Evolutionary conservation across 352 stramenopile species (phyloP), one percentile per base, ranked within the genome.

Genomic region (Phytophthora vignae): DNA sequence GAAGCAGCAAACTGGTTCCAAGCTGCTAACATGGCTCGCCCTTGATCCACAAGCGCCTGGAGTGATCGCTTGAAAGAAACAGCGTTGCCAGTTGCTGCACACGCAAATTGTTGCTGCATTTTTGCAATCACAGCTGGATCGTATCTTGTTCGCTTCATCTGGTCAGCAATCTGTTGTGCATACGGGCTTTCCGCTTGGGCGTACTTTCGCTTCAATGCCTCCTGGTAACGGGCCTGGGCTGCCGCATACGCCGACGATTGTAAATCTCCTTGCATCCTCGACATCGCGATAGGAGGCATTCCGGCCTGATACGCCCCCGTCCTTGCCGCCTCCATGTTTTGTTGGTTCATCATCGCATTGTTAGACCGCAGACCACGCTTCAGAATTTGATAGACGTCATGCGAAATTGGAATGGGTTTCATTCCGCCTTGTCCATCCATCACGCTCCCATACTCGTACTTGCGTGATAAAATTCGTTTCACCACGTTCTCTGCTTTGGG

Each of bases 1-100:
- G 76, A 72, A 12, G 77, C 59, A 12, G 87, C 82, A 40, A 93
- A 95, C 56, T 91, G 79, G 64, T 90, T 93, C 88, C 88, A 95
- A 17, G 83, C 86, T 54, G 80, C 74, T n/a, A 93, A 57, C 85
- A 95, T 91, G 6, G 85, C 73, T 38, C 86, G 68, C 5, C 88
- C 85, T 67, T 88, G 77, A 25, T 92, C 88, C 14, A 88, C 84
- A 21, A 95, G 78, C 2, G 77, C 73, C 56, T 95, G 88, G 38
- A 93, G 73, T 21, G 77, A 84, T 4, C 72, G 69, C 53, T 90
- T 90, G 49, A 90, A 87, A 2, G 66, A 69, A 21, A 74, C 54
- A n/a, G 77, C 33, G 40, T 69, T 72, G 50, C 22, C 71, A 6
- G 22, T 46, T 38, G 59, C 27, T 46, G 33, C 50, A 53, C 59